Conservation (phyloP, 495 filamentous ascomycete genomes). For the Recurvomyces mirabilis region DNA sequence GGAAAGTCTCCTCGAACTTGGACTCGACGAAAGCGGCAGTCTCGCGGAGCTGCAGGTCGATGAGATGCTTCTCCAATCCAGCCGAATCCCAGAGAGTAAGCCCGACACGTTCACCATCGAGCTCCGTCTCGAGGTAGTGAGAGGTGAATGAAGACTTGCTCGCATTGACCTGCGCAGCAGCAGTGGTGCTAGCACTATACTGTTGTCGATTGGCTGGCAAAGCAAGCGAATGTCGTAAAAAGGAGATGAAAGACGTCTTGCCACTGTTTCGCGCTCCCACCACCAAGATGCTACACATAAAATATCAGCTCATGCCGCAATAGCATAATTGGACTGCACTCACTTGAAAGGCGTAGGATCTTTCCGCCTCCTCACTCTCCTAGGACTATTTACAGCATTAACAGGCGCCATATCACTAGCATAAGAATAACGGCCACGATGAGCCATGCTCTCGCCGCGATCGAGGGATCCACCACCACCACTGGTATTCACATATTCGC, state of each 20-base stretch:
- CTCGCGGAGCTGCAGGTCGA: slow-evolving; percentile 84
- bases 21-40: slow-evolving; percentile 88
- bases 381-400: slow-evolving; percentile 86
- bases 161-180: slow-evolving; percentile 30
- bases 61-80: slow-evolving; percentile 84
- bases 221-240: slow-evolving; percentile 73
- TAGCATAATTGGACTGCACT: slow-evolving; percentile 38
- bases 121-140: slow-evolving; percentile 87
- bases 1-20: slow-evolving; percentile 97
- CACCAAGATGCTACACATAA: slow-evolving; percentile 74
- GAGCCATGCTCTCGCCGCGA: slow-evolving; percentile 85
- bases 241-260: slow-evolving; percentile 95
- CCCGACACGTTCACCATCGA: slow-evolving; percentile 83
- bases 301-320: too few species aligned
- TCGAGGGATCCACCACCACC: slow-evolving; percentile 54
- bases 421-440: slow-evolving; percentile 94
- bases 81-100: slow-evolving; percentile 93
- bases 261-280: slow-evolving; percentile 80
- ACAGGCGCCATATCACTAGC: slow-evolving; percentile 75
- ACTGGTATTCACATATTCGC: slow-evolving; percentile 27
- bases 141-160: slow-evolving; percentile 51
- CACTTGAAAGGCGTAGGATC: slow-evolving; percentile 98
- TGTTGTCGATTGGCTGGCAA: slow-evolving; percentile 64
- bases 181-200: slow-evolving; percentile 20
- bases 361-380: slow-evolving; percentile 83